Percentiles rank a stretch among this genome's conserved stretches.
Conservation (phyloP, 2,329 filamentous ascomycete species). For the Ophiostoma pallidulum region DNA sequence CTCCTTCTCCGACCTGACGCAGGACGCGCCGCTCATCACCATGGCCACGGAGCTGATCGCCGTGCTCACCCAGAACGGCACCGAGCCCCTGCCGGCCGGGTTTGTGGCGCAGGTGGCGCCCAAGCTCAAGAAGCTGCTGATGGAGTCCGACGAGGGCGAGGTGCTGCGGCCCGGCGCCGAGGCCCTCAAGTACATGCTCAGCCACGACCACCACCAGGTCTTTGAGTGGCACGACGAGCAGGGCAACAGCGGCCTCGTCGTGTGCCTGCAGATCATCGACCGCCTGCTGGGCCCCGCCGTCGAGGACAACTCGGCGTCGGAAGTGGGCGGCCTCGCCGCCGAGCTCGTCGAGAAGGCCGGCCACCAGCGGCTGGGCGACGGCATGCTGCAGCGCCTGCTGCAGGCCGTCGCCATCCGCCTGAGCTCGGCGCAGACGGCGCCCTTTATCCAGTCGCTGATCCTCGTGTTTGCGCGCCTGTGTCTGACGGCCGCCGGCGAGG, state of each 20-base stretch:
- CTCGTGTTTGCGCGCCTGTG: conserved; percentile 89
- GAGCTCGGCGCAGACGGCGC: conserved; percentile 69
- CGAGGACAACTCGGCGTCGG: conserved; percentile 90
- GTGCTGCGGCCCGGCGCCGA: conserved; percentile 79
- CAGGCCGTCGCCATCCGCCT: conserved; percentile 81
- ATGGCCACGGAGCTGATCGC: conserved; percentile 76
- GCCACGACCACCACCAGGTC: conserved; percentile 82
- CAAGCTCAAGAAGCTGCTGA: conserved; percentile 72
- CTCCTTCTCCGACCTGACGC: conserved; percentile 75
- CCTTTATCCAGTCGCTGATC: conserved; percentile 92
- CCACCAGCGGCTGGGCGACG: conserved; percentile 80
- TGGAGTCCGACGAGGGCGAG: conserved; percentile 78
- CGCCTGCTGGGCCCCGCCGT: conserved; percentile 73
- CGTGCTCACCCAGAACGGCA: conserved; percentile 71
- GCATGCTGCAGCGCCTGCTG: conserved; percentile 69
- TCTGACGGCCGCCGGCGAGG: conserved; percentile 73
- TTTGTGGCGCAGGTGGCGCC: conserved; percentile 81
- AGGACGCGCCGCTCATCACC: conserved; percentile 75
- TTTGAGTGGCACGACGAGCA: conserved; percentile 75
- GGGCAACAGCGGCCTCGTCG: conserved; percentile 75
- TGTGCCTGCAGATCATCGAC: conserved; percentile 85
- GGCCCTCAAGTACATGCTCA: conserved; percentile 79
- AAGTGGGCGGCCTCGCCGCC: conserved; percentile 88
- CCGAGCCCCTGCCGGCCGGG: conserved; percentile 74
- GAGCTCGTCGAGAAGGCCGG: conserved; percentile 95